Conservation (phyloP, 2,329 filamentous ascomycete genomes). For the Helicocarpus griseus region DNA sequence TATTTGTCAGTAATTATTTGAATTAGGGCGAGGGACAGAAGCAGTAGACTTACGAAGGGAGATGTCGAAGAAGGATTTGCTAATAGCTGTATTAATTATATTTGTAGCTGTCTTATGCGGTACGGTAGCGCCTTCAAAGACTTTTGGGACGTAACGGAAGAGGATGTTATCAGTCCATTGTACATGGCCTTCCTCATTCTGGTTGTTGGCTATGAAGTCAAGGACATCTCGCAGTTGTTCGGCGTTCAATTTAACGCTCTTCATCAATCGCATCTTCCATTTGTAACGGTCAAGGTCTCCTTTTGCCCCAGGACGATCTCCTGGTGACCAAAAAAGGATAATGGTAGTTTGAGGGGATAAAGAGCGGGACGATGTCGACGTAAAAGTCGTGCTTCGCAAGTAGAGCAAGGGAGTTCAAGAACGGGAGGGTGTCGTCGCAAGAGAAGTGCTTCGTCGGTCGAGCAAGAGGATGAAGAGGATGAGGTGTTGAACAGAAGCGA, state of each 20-base stretch:
- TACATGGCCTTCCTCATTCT: not conserved
- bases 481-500: too few relatives aligned
- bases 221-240: constrained; percentile 1
- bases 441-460: too few relatives aligned
- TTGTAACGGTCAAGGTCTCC: not conserved
- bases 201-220: not conserved
- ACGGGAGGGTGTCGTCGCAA: too few relatives aligned
- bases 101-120: not conserved
- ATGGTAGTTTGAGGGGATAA: too few relatives aligned
- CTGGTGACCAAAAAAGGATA: constrained; percentile 3
- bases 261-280: not conserved
- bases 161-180: not conserved
- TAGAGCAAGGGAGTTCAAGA: too few relatives aligned
- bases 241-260: not conserved
- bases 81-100: not conserved
- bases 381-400: too few relatives aligned
- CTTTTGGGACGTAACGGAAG: not conserved
- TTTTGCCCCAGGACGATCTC: not conserved
- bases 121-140: not conserved
- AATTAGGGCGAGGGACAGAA: not conserved
- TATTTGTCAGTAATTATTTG: not conserved
- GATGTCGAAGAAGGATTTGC: not conserved
- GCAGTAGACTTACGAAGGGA: not conserved
- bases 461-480: too few relatives aligned
- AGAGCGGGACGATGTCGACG: too few relatives aligned